Evolutionary conservation across 768 basidiomycete genomes (phyloP).

Genomic region (Epithele typhae): DNA sequence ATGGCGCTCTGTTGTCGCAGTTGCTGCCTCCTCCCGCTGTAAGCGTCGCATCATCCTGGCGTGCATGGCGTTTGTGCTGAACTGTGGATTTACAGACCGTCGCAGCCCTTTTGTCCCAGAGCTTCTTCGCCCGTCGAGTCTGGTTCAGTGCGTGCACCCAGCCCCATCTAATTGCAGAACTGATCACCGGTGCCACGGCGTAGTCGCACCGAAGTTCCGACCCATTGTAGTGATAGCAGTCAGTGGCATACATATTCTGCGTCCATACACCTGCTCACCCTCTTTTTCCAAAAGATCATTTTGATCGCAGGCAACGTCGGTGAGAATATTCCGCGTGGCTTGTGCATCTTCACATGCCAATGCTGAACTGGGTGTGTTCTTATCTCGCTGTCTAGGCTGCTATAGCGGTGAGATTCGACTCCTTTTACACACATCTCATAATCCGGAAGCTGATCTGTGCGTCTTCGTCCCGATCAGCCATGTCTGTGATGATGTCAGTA

Average conservation of each 20-base stretch:
- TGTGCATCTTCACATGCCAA: too few relatives aligned
- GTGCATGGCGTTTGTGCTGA: not conserved
- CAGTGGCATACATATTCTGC: too few relatives aligned
- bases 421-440: too few relatives aligned
- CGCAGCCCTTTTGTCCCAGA: slow-evolving; percentile 2
- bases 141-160: not conserved
- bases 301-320: slow-evolving; percentile 1
- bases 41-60: not conserved
- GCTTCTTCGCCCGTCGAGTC: slow-evolving; percentile 5
- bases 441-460: too few relatives aligned
- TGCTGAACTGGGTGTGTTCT: not conserved
- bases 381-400: not conserved
- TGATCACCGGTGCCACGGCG: not conserved
- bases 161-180: too few relatives aligned
- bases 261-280: not conserved
- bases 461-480: too few relatives aligned
- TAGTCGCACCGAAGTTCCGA: not conserved
- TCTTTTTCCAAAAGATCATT: not conserved
- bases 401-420: not conserved
- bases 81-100: not conserved
- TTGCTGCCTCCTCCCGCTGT: slow-evolving; percentile 1
- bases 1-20: not conserved
- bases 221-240: not conserved
- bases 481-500: too few relatives aligned
- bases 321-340: not conserved